A percentile compares a stretch with the other conserved stretches of the same genome.
These are phyloP conservation scores for Funneliformis mosseae DNA, from an alignment of 192 early-diverging fungal species.

Conservation along the genomic window DNA sequence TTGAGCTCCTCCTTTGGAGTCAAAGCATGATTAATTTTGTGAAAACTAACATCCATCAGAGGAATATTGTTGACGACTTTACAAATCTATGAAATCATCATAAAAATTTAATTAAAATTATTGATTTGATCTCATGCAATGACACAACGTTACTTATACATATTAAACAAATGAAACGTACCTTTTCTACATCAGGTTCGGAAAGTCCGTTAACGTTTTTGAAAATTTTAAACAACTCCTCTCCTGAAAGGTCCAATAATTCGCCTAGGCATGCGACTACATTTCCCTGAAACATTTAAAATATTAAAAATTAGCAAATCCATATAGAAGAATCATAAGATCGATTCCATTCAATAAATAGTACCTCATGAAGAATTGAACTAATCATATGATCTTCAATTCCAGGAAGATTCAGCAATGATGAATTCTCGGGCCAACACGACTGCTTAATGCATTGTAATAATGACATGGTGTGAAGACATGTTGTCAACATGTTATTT, in stretches of 20 bases:
- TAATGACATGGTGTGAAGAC: slow-evolving; percentile 77
- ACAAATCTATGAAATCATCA: slow-evolving; percentile 39
- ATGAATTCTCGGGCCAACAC: slow-evolving; percentile 75
- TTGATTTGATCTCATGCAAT: not conserved
- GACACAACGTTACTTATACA: too few species aligned
- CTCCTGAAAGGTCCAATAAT: slow-evolving; percentile 33
- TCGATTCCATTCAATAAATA: not conserved
- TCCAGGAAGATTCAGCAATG: slow-evolving; percentile 69
- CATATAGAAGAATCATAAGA: not conserved
- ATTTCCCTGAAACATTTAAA: slow-evolving; percentile 31
- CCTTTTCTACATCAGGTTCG: slow-evolving; percentile 16
- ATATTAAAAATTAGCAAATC: not conserved
- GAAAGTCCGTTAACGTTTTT: slow-evolving; percentile 3
- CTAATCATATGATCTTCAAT: slow-evolving; percentile 31
- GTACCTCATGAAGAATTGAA: slow-evolving; percentile 37
- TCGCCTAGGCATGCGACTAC: slow-evolving; percentile 41
- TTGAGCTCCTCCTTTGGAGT: slow-evolving; percentile 39
- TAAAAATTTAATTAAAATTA: not conserved
- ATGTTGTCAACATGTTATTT: slow-evolving; percentile 64
- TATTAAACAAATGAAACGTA: not conserved
- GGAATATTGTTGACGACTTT: slow-evolving; percentile 52
- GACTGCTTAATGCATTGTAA: slow-evolving; percentile 95
- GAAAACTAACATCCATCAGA: slow-evolving; percentile 44
- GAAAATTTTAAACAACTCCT: slow-evolving; percentile 35
- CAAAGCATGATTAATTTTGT: slow-evolving; percentile 49